phyloP scores from a whole-genome alignment of 257 asterid species.

The Lycium barbarum region DNA sequence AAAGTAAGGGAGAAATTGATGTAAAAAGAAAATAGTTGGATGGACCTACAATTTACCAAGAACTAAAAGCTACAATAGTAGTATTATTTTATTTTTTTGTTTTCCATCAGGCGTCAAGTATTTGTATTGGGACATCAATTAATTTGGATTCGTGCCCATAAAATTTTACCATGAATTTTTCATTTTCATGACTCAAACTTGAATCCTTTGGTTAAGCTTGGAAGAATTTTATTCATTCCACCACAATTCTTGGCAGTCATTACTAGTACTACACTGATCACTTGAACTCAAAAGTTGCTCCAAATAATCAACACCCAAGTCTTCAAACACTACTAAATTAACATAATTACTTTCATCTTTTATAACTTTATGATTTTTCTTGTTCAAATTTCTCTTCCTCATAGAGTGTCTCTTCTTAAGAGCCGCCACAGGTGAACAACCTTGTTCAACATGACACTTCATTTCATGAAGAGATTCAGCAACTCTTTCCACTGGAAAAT shows the following conservation, averaged over 20 bases:
- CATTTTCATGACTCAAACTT: not conserved
- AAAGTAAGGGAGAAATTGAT: not conserved
- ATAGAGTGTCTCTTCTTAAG: slow-evolving; percentile 70
- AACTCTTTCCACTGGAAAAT: slow-evolving; percentile 72
- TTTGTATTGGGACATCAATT: not conserved
- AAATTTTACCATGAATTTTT: not conserved
- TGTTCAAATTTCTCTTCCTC: slow-evolving; percentile 47
- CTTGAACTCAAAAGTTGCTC: slow-evolving; percentile 65
- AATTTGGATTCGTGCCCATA: fast-evolving
- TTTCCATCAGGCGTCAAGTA: not conserved
- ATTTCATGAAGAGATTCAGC: slow-evolving; percentile 63
- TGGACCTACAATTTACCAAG: not conserved
- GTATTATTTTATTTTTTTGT: not conserved
- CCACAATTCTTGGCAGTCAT: fast-evolving
- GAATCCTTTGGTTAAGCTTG: not conserved
- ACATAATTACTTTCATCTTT: slow-evolving; percentile 31
- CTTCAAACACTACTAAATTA: slow-evolving; percentile 69
- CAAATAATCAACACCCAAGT: slow-evolving; percentile 78
- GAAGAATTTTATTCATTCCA: not conserved
- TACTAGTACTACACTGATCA: not conserved
- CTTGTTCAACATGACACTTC: slow-evolving; percentile 48
- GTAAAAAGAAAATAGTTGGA: not conserved
- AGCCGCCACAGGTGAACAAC: slow-evolving; percentile 75
- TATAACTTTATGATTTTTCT: slow-evolving; percentile 33
- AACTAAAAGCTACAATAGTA: not conserved